Percentiles rank a stretch among this genome's conserved stretches.
phyloP scores from a whole-genome alignment of 1,284 basidiomycete species.

The Malassezia sp. region DNA sequence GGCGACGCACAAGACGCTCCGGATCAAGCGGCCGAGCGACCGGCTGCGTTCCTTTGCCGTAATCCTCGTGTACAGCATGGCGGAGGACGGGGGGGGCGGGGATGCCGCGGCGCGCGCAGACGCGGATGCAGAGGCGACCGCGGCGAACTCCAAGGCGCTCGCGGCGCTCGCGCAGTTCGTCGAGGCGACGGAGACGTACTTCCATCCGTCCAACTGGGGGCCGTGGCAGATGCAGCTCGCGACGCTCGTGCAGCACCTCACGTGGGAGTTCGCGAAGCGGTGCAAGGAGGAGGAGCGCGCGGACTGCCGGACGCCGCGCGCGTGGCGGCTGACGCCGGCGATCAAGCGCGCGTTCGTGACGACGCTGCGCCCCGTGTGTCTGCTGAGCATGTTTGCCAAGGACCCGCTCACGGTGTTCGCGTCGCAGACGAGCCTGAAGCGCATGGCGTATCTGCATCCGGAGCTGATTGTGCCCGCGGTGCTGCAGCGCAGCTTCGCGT shows the following conservation, averaged over 20 bases:
- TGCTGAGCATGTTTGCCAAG: slow-evolving; percentile 93
- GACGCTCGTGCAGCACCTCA: slow-evolving; percentile 69
- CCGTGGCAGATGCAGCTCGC: slow-evolving; percentile 55
- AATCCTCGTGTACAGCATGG: slow-evolving; percentile 81
- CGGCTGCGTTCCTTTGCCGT: slow-evolving; percentile 67
- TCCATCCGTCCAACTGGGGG: slow-evolving; percentile 58
- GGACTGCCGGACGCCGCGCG: slow-evolving; percentile 67
- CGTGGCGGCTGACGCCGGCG: slow-evolving; percentile 63
- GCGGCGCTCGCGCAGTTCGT: slow-evolving; percentile 78
- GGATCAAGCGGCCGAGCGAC: slow-evolving; percentile 66
- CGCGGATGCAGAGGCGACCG: slow-evolving; percentile 18
- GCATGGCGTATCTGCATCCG: slow-evolving; percentile 71
- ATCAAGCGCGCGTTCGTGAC: slow-evolving; percentile 75
- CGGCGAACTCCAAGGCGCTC: slow-evolving; percentile 61
- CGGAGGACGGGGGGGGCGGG: slow-evolving; percentile 59
- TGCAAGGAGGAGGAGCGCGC: slow-evolving; percentile 61
- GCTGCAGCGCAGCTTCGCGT: slow-evolving; percentile 78
- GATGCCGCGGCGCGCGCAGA: slow-evolving; percentile 14
- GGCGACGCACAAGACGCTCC: slow-evolving; percentile 57
- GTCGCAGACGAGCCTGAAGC: slow-evolving; percentile 52
- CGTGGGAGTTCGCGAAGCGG: slow-evolving; percentile 59
- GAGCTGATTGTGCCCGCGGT: slow-evolving; percentile 80
- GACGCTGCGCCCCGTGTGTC: slow-evolving; percentile 70
- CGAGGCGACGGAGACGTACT: slow-evolving; percentile 83
- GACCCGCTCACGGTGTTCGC: slow-evolving; percentile 50